These are phyloP conservation scores for Pseudogymnoascus sp. DNA, from an alignment of 2,329 filamentous ascomycete genomes.

Conservation along the genomic window DNA sequence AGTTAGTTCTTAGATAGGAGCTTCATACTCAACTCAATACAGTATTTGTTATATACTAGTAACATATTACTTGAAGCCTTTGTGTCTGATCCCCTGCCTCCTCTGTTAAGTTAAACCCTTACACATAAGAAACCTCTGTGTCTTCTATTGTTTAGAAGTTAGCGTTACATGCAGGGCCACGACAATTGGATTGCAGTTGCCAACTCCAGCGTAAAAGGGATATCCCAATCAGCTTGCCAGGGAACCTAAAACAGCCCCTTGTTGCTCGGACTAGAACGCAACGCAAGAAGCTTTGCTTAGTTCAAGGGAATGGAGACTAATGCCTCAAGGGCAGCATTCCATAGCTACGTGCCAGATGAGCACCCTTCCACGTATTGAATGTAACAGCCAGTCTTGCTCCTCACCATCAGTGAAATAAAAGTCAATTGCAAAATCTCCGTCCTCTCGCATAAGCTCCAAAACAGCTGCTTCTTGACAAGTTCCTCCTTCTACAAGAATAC, in stretches of 20 bases:
- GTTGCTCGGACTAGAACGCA: neutral
- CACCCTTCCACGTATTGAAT: too few species aligned
- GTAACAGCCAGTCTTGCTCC: too few species aligned
- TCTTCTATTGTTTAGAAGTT: neutral
- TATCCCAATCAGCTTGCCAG: neutral
- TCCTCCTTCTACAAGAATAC: too few species aligned
- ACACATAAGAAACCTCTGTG: neutral
- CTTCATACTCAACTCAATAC: neutral
- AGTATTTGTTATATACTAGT: neutral
- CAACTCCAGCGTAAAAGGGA: neutral
- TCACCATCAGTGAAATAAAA: too few species aligned
- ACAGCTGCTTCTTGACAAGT: too few species aligned
- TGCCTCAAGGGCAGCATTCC: too few species aligned
- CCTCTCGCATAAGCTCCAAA: too few species aligned
- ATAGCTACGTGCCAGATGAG: too few species aligned
- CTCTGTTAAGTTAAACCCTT: neutral
- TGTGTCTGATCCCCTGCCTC: neutral
- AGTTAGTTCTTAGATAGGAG: neutral
- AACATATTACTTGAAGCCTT: neutral
- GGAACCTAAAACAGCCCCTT: neutral
- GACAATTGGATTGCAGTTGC: neutral
- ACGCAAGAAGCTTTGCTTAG: neutral
- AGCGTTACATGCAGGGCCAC: neutral
- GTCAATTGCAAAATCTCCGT: too few species aligned
- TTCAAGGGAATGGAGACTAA: too few species aligned